A percentile compares a stretch with the other conserved stretches of the same genome.
phyloP scores from a whole-genome alignment of 2,329 filamentous ascomycete species.

The Metarhizium humberi region DNA sequence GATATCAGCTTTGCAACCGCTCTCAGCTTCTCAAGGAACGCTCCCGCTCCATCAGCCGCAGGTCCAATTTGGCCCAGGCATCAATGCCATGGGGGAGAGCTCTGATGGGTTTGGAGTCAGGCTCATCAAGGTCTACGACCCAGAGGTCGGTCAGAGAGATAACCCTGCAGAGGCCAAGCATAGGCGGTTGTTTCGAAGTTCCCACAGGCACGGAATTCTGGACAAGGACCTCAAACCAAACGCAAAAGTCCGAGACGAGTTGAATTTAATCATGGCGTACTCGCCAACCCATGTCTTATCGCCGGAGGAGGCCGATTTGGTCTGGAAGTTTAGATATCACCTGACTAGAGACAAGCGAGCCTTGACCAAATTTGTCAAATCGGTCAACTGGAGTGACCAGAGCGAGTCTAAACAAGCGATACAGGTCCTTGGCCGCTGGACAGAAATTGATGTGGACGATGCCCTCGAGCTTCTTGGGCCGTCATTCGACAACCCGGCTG shows the following conservation, averaged over 20 bases:
- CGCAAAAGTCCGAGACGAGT: conserved; percentile 85
- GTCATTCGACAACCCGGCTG: conserved; percentile 78
- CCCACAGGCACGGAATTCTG: conserved; percentile 80
- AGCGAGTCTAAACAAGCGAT: conserved; percentile 83
- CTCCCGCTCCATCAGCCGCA: conserved; percentile 74
- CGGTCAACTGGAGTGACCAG: conserved; percentile 84
- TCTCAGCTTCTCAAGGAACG: conserved; percentile 49
- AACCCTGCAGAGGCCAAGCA: conserved; percentile 97
- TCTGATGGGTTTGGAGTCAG: conserved; percentile 42
- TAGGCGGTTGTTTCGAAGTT: conserved; percentile 79
- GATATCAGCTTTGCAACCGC: conserved; percentile 62
- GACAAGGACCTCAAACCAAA: conserved; percentile 96
- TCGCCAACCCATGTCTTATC: conserved; percentile 83
- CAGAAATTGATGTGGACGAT: conserved; percentile 93
- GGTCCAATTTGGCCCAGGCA: conserved; percentile 83
- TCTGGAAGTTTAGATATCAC: conserved; percentile 97
- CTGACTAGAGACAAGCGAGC: conserved; percentile 85
- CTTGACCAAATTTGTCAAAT: conserved; percentile 95
- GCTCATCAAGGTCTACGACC: conserved; percentile 82
- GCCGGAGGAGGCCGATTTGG: conserved; percentile 85
- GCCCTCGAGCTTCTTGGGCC: conserved; percentile 89
- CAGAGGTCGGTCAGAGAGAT: conserved; percentile 78
- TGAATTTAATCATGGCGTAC: conserved; percentile 85
- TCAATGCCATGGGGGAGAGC: conserved; percentile 55
- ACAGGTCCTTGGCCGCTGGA: conserved; percentile 86